phyloP scores from a whole-genome alignment of 768 basidiomycete species.

The Collybiopsis confluens region DNA sequence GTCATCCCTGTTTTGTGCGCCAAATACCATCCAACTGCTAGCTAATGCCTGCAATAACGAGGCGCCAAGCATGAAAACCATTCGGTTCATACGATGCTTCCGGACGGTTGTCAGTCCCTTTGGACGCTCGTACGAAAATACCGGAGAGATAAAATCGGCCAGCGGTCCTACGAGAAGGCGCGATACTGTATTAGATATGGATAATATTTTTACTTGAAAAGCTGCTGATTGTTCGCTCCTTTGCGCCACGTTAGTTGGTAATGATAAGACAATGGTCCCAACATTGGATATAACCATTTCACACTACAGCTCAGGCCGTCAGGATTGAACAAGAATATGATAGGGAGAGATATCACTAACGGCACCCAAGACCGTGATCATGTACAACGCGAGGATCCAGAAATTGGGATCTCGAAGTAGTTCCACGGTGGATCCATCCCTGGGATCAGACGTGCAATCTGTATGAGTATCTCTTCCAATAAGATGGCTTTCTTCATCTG shows the following conservation, averaged over 20 bases:
- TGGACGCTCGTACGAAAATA: conserved; percentile 38
- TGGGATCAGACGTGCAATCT: background rate
- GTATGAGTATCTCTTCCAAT: conserved; percentile 7
- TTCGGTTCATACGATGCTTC: conserved; percentile 57
- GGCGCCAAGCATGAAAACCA: conserved; percentile 52
- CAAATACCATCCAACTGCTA: conserved; percentile 52
- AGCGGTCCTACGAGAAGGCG: conserved; percentile 65
- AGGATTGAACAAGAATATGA: background rate
- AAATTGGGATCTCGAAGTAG: conserved; percentile 55
- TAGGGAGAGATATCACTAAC: conserved; percentile 50
- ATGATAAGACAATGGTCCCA: conserved; percentile 67
- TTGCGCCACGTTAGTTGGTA: conserved; percentile 35
- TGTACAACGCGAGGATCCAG: conserved; percentile 55
- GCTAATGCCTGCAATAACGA: conserved; percentile 44
- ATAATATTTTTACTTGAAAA: conserved; percentile 63
- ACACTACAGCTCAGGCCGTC: conserved; percentile 33
- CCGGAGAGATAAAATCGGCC: conserved; percentile 71
- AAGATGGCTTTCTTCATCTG: background rate
- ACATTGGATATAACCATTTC: conserved; percentile 86
- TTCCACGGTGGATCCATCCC: conserved; percentile 17
- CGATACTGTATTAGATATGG: conserved; percentile 66
- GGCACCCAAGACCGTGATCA: conserved; percentile 57
- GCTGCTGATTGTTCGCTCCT: conserved; percentile 37
- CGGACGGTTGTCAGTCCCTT: conserved; percentile 32
- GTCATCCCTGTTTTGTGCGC: conserved; percentile 41